A percentile compares a stretch with the other conserved stretches of the same genome.
Evolutionary conservation across 306 rosid species (phyloP).

Genomic region (Rosa multiflora): DNA sequence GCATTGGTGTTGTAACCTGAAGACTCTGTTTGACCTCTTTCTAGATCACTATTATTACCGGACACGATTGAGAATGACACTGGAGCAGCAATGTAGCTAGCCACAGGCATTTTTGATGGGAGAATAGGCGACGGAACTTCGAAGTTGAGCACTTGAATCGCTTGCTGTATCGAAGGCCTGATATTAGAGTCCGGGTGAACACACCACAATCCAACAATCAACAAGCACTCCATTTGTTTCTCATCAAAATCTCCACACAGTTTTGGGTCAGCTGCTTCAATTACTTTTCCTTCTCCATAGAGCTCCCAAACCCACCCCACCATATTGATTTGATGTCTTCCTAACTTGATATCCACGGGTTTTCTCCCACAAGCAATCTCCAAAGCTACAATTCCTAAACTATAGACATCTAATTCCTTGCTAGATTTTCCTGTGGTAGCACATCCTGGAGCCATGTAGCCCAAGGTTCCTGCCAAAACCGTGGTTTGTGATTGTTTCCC

Average conservation of each 20-base stretch:
- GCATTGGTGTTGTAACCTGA: not conserved
- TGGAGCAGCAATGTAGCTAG: not conserved
- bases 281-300: conserved; percentile 25
- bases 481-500: too few relatives aligned
- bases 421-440: too few relatives aligned
- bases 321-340: conserved; percentile 15
- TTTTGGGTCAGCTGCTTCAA: conserved; percentile 28
- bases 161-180: not conserved
- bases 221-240: conserved; percentile 2
- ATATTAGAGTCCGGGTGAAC: not conserved
- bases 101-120: not conserved
- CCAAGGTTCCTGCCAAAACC: too few relatives aligned
- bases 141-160: not conserved
- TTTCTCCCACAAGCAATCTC: conserved; percentile 16
- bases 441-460: too few relatives aligned
- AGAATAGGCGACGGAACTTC: not conserved
- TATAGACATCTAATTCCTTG: too few relatives aligned
- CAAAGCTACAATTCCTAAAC: too few relatives aligned
- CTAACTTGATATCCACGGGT: not conserved
- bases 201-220: not conserved
- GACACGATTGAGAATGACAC: not conserved
- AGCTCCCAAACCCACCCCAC: conserved; percentile 37
- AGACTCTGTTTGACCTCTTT: not conserved
- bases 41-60: not conserved
- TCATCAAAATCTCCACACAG: conserved; percentile 18